A percentile compares a stretch with the other conserved stretches of the same genome.
Evolutionary conservation across 2,329 filamentous ascomycete species (phyloP).

Genomic region (Neobulgaria alba): DNA sequence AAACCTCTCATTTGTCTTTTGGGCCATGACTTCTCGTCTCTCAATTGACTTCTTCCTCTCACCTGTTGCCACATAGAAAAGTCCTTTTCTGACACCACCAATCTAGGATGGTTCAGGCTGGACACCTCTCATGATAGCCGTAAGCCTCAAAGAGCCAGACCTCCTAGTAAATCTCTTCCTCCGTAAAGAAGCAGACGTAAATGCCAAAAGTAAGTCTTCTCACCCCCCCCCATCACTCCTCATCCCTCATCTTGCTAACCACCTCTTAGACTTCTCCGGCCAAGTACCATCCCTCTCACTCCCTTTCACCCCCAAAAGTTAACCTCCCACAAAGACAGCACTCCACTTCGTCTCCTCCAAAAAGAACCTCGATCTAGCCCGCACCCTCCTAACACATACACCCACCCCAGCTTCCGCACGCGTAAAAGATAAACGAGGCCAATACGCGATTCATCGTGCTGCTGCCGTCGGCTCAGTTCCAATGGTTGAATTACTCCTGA

Average conservation of each 20-base stretch:
- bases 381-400: conserved; percentile 64
- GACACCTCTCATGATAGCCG: conserved; percentile 79
- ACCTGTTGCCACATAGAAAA: no score
- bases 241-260: conserved; percentile 13
- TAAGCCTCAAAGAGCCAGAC: conserved; percentile 64
- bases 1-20: no score
- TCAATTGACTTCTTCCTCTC: no score
- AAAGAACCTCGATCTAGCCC: conserved; percentile 72
- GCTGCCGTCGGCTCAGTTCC: conserved; percentile 85
- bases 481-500: conserved; percentile 71
- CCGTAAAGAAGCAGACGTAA: conserved; percentile 60
- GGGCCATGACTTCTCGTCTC: no score
- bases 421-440: conserved; percentile 77
- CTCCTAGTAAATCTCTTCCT: conserved; percentile 60
- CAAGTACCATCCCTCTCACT: conserved; percentile 38
- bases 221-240: background rate
- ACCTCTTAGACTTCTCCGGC: conserved; percentile 48
- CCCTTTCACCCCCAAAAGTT: conserved; percentile 1
- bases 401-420: conserved; percentile 65
- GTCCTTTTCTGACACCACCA: background rate
- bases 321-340: conserved; percentile 53
- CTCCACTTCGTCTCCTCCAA: conserved; percentile 92
- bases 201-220: conserved; percentile 53
- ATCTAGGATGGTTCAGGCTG: conserved; percentile 67
- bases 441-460: conserved; percentile 83